Conservation (phyloP, 164 flowering plant species). For the Hamamelis virginiana region DNA sequence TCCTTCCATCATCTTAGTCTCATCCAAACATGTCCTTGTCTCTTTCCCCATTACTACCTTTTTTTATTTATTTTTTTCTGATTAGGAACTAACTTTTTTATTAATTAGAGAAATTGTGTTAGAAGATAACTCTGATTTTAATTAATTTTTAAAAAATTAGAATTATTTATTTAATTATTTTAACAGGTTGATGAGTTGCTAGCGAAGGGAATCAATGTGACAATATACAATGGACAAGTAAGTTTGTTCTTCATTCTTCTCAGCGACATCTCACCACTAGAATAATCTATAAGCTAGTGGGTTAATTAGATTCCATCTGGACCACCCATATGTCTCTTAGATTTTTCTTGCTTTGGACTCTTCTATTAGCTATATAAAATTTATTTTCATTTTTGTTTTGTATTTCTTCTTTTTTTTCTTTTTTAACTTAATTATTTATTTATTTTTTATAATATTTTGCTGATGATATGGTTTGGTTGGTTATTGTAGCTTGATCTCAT, state of each 20-base stretch:
- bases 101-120: not conserved
- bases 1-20: too few relatives aligned
- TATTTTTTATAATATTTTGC: not conserved
- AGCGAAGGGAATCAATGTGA: constrained; percentile 72
- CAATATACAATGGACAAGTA: constrained; percentile 88
- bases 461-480: constrained; percentile 1
- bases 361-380: not conserved
- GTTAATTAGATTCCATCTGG: constrained; percentile 3
- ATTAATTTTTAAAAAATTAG: not conserved
- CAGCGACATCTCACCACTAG: not conserved
- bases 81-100: too few relatives aligned
- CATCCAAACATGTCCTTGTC: too few relatives aligned
- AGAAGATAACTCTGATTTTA: not conserved
- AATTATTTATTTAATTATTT: not conserved
- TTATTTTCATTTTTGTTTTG: not conserved
- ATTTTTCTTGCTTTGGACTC: not conserved
- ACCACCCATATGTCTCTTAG: constrained; percentile 10
- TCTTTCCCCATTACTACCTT: too few relatives aligned
- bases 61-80: too few relatives aligned
- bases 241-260: constrained; percentile 10
- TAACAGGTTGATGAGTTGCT: constrained; percentile 79
- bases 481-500: constrained; percentile 74
- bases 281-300: not conserved
- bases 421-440: not conserved
- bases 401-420: not conserved